phyloP scores from a whole-genome alignment of 179 eudicot species.

The Dionaea muscipula region DNA sequence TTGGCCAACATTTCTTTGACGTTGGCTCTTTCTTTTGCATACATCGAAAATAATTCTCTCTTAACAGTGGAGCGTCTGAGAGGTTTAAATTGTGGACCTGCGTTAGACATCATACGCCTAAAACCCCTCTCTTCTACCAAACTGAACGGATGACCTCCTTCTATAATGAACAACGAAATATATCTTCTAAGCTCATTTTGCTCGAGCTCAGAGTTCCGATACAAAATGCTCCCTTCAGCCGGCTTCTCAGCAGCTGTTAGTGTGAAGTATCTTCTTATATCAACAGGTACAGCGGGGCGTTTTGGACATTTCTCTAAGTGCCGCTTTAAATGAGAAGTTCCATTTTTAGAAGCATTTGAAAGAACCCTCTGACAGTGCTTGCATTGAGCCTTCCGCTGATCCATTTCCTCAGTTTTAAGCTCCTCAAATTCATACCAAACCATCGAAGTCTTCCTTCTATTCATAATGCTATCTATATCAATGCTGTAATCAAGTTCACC shows the following conservation, averaged over 20 bases:
- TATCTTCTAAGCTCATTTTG: slow-evolving; percentile 28
- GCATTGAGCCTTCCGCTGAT: slow-evolving; percentile 39
- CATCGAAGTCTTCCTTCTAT: slow-evolving; percentile 31
- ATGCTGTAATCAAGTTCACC: slow-evolving; percentile 19
- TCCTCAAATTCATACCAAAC: slow-evolving; percentile 40
- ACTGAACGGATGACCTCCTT: slow-evolving; percentile 33
- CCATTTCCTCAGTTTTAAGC: slow-evolving; percentile 27
- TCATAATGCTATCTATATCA: slow-evolving; percentile 10
- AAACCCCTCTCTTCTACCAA: slow-evolving; percentile 40
- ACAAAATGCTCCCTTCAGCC: slow-evolving; percentile 20
- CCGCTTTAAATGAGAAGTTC: slow-evolving; percentile 43
- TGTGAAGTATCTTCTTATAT: slow-evolving; percentile 12
- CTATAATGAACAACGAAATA: slow-evolving; percentile 27
- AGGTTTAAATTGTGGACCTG: slow-evolving; percentile 29
- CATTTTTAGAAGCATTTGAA: slow-evolving; percentile 38
- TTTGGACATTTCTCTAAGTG: slow-evolving; percentile 35
- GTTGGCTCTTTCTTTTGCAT: slow-evolving; percentile 31
- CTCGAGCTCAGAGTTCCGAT: slow-evolving; percentile 13
- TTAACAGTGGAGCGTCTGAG: slow-evolving; percentile 31
- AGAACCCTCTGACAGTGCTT: slow-evolving; percentile 32
- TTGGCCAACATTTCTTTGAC: slow-evolving; percentile 32
- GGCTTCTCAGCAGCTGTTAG: slow-evolving; percentile 7
- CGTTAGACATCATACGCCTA: slow-evolving; percentile 35
- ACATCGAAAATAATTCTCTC: slow-evolving; percentile 33
- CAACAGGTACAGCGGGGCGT: slow-evolving; percentile 19